Conservation (phyloP, 768 basidiomycete species). For the Russula sp. region DNA sequence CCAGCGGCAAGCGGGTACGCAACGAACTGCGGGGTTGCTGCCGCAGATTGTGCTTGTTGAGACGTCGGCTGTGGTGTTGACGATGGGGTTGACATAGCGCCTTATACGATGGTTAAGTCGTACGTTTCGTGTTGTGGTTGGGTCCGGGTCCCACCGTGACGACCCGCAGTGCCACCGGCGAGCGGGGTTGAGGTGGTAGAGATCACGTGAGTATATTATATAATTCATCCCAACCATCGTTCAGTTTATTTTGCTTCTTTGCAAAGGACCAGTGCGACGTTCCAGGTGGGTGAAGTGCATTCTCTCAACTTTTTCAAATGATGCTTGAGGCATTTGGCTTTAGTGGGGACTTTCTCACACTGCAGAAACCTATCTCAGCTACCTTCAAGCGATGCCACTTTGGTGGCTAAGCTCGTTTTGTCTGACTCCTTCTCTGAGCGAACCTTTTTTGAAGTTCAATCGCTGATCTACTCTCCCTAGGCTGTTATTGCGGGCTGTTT, state of each 20-base stretch:
- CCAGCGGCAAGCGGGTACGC: slow-evolving; percentile 24
- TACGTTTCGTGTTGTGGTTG: neutral
- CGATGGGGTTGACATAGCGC: slow-evolving; percentile 22
- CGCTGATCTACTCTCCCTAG: slow-evolving; percentile 5
- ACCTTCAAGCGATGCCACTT: slow-evolving; percentile 63
- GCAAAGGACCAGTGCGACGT: neutral
- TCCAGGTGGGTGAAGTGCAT: slow-evolving; percentile 28
- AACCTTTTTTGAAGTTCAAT: neutral
- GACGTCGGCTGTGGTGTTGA: slow-evolving; percentile 18
- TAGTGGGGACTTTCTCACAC: slow-evolving; percentile 61
- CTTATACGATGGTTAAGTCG: neutral
- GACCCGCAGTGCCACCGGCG: too few species aligned
- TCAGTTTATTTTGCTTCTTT: neutral
- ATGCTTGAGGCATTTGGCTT: slow-evolving; percentile 97
- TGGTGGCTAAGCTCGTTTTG: slow-evolving; percentile 41
- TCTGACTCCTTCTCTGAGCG: slow-evolving; percentile 33
- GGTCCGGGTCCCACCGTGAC: too few species aligned
- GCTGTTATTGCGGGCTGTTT: neutral
- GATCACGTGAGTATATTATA: slow-evolving; percentile 11
- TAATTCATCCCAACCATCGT: neutral
- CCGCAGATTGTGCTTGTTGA: slow-evolving; percentile 22
- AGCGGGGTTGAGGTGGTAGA: neutral
- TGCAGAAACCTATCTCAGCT: slow-evolving; percentile 90
- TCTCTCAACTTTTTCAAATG: slow-evolving; percentile 34
- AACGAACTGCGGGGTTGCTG: slow-evolving; percentile 19